phyloP scores from a whole-genome alignment of 1,139 yeast genomes.

The Kodamaea ohmeri region DNA sequence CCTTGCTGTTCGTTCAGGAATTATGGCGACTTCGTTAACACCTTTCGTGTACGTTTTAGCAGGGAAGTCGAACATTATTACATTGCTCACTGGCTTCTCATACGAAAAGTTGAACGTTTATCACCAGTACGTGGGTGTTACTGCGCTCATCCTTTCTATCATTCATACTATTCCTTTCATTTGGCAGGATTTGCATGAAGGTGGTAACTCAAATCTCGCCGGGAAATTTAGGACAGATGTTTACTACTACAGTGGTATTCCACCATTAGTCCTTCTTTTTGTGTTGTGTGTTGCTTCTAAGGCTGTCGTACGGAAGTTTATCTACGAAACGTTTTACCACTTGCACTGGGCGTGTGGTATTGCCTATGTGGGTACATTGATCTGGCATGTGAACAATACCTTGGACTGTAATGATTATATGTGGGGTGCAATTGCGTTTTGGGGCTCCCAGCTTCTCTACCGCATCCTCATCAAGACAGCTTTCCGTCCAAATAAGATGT shows the following conservation, averaged over 20 bases:
- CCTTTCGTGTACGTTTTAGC: conserved; percentile 52
- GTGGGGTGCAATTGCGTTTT: conserved; percentile 56
- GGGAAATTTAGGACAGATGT: conserved; percentile 18
- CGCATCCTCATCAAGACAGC: conserved; percentile 52
- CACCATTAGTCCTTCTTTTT: conserved; percentile 47
- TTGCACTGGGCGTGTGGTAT: conserved; percentile 60
- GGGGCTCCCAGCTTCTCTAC: conserved; percentile 53
- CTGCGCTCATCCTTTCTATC: conserved; percentile 46
- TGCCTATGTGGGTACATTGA: conserved; percentile 51
- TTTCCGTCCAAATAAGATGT: conserved; percentile 41
- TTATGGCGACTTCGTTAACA: conserved; percentile 51
- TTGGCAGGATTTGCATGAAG: conserved; percentile 47
- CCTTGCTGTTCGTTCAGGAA: conserved; percentile 53
- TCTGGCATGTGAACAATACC: conserved; percentile 45
- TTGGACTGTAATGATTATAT: conserved; percentile 47
- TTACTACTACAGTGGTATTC: conserved; percentile 32
- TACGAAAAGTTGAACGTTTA: conserved; percentile 53
- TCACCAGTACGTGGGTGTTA: conserved; percentile 50
- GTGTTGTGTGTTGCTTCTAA: conserved; percentile 49
- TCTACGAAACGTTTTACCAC: conserved; percentile 55
- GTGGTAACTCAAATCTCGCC: conserved; percentile 37
- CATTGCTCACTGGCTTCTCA: conserved; percentile 52
- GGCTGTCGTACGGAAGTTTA: conserved; percentile 38
- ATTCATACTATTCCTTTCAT: conserved; percentile 58
- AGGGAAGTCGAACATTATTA: conserved; percentile 52